Evolutionary conservation across 805 yeast genomes (phyloP).

Genomic region (Candida odintsovae): DNA sequence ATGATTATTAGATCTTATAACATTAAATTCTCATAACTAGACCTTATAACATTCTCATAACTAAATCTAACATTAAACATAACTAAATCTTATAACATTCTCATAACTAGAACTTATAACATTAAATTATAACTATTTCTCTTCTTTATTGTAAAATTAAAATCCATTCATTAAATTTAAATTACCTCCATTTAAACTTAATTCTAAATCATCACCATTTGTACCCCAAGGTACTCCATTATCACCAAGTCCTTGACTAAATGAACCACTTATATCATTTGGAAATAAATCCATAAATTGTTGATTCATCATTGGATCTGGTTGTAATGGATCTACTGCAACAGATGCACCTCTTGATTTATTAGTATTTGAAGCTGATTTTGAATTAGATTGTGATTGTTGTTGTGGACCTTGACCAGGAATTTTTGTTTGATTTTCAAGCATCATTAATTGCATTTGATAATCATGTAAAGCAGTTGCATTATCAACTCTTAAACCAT

Average conservation of each 20-base stretch:
- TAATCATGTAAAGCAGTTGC: slow-evolving; percentile 67
- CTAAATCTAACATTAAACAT: no score
- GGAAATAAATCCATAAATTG: slow-evolving; percentile 22
- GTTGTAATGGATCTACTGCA: slow-evolving; percentile 23
- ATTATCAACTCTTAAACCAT: slow-evolving; percentile 16
- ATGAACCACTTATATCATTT: slow-evolving; percentile 6
- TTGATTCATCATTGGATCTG: slow-evolving; percentile 16
- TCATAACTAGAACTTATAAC: no score
- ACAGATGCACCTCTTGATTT: slow-evolving; percentile 12
- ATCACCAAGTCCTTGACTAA: neutral
- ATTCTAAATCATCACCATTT: slow-evolving; percentile 7
- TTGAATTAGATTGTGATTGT: neutral
- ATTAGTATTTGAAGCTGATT: neutral
- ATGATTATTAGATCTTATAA: no score
- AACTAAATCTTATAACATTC: no score
- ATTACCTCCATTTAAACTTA: slow-evolving; percentile 4
- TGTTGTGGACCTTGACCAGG: slow-evolving; percentile 1
- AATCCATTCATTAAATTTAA: slow-evolving; percentile 14
- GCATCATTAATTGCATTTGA: slow-evolving; percentile 68
- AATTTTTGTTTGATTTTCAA: slow-evolving; percentile 66
- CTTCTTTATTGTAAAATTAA: no score
- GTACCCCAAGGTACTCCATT: neutral
- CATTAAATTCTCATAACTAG: no score
- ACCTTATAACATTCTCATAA: no score
- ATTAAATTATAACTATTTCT: no score